Evolutionary conservation across 106 monocot genomes (phyloP), one percentile per base, ranked within the genome.

Genomic region (Acanthochlamys bracteata): DNA sequence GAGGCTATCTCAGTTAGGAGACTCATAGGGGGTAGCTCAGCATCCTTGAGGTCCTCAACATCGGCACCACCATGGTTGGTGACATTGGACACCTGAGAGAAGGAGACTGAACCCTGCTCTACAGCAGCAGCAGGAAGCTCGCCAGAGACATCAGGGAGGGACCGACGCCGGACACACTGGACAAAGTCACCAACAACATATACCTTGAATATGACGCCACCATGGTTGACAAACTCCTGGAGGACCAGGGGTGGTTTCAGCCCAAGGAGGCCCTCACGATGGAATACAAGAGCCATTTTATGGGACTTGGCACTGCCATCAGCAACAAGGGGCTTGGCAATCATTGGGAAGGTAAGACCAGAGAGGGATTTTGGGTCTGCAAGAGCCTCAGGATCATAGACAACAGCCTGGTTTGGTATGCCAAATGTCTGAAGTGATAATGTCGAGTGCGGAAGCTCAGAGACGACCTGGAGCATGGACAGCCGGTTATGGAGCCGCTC

Each of bases 151-250:
- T 87, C 87, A 8, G 83, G 87, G 17, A 87, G 68, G 7, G 87
- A 87, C 55, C 71, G 76, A 24, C 87, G 63, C 74, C 80, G 82
- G 24, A 87, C 87, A 59, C 87, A 87, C 65, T 70, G 70, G 33
- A 80, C 79, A 39, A 73, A 63, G 41, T 87, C 87, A 10, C 80
- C 87, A 13, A 74, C 79, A 22, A 87, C 87, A 53, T 83, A 87
- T 11, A 87, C 80, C 71, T 87, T 87, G 73, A 83, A 83, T 49
- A 87, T 73, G 60, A 87, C 74, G 7, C 87, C 87, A 0, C 83
- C 87, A 40, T 83, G 87, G 55, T 87, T 80, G 21, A 87, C 77
- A 42, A 87, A 87, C 59, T 87, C 83, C 60, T 87, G 87, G 13
- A 87, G 74, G 53, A 87, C 83, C 15, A 87, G 47, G 7, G 87